Evolutionary conservation across 2,329 filamentous ascomycete genomes (phyloP).

Genomic region (Fusarium sp.): DNA sequence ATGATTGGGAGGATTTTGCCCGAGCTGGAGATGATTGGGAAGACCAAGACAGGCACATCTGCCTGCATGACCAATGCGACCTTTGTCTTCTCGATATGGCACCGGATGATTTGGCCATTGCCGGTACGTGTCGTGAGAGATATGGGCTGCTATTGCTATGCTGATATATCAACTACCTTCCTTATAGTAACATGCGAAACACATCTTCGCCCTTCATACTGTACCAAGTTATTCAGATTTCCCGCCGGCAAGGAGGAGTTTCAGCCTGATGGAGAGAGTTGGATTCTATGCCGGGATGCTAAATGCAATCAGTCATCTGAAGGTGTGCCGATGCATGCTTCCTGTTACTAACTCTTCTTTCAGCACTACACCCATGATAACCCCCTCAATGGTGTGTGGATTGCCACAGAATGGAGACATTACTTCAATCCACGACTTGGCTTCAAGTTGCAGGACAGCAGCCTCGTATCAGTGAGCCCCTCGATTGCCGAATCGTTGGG

Average conservation of each 20-base stretch:
- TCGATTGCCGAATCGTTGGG: neutral
- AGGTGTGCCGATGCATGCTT: neutral
- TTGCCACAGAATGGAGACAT: neutral
- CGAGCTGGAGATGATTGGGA: too few relatives aligned
- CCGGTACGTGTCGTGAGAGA: neutral
- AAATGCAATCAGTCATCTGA: neutral
- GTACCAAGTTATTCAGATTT: neutral
- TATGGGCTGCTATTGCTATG: neutral
- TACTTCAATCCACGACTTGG: neutral
- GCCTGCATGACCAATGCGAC: neutral
- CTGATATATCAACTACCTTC: neutral
- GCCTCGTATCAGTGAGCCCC: neutral
- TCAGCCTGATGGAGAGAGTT: neutral
- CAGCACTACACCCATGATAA: neutral
- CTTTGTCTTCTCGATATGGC: neutral
- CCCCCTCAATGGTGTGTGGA: neutral
- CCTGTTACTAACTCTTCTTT: neutral
- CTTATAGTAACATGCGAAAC: neutral
- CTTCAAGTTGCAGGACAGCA: neutral
- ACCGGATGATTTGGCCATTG: neutral
- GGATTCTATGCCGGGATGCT: neutral
- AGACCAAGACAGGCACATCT: neutral
- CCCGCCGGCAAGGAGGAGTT: neutral
- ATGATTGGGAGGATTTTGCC: neutral
- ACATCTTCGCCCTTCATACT: neutral